These are phyloP conservation scores for Tetrapyrgos nigripes DNA, from an alignment of 1,284 basidiomycete genomes.

Conservation along the genomic window DNA sequence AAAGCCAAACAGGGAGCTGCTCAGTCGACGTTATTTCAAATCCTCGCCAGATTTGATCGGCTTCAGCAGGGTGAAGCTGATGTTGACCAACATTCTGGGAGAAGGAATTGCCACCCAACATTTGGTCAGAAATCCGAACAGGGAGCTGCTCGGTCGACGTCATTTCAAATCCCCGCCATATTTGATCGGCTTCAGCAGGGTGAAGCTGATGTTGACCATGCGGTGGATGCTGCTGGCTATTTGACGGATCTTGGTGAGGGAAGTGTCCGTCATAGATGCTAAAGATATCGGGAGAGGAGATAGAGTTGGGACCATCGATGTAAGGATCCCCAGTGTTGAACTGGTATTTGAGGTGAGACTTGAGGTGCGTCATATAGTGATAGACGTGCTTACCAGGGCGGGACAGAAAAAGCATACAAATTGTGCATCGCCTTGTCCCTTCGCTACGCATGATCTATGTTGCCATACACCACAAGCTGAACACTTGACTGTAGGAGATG, in stretches of 20 bases:
- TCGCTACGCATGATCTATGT: too few species aligned
- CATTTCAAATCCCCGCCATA: conserved; percentile 76
- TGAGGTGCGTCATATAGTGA: too few species aligned
- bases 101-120: conserved; percentile 74
- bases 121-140: conserved; percentile 84
- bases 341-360: too few species aligned
- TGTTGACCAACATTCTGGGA: conserved; percentile 65
- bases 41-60: conserved; percentile 77
- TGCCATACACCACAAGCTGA: too few species aligned
- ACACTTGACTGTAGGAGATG: too few species aligned
- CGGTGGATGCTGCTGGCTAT: too few species aligned
- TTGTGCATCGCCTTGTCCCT: too few species aligned
- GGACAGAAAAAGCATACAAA: too few species aligned
- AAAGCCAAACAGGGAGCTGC: conserved; percentile 82
- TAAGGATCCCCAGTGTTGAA: too few species aligned
- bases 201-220: conserved; percentile 23
- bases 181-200: conserved; percentile 66
- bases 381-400: too few species aligned
- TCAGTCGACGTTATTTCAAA: conserved; percentile 74
- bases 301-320: too few species aligned
- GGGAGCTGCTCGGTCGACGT: conserved; percentile 77
- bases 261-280: conserved; percentile 49
- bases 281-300: too few species aligned
- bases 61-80: conserved; percentile 51
- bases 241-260: conserved; percentile 30